Conservation (phyloP, 305 asterid species). For the Fraxinus xanthoxyloides region DNA sequence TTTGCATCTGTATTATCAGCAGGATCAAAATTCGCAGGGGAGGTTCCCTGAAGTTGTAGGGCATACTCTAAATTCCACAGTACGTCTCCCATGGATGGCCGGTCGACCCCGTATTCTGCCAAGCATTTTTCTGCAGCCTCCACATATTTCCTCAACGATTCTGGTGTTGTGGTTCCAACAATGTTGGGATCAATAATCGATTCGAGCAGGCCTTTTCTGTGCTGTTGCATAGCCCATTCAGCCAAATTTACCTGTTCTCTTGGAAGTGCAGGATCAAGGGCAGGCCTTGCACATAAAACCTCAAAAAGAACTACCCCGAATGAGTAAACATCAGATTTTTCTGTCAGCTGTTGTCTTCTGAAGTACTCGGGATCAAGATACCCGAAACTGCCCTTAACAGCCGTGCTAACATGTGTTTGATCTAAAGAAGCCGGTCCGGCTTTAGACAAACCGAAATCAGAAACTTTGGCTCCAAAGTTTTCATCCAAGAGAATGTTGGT, state of each 20-base stretch:
- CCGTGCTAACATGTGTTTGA: conserved; percentile 91
- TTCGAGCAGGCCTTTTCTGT: conserved; percentile 46
- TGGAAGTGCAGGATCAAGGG: conserved; percentile 78
- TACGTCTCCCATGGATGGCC: conserved; percentile 95
- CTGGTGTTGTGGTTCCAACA: conserved; percentile 37
- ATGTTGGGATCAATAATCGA: conserved; percentile 57
- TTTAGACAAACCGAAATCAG: conserved; percentile 89
- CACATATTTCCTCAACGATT: conserved; percentile 61
- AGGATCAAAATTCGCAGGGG: conserved; percentile 19
- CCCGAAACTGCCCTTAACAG: conserved; percentile 93
- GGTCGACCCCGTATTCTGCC: conserved; percentile 79
- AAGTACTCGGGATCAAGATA: conserved; percentile 95
- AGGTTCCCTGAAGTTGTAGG: conserved; percentile 60
- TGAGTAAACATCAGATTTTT: conserved; percentile 83
- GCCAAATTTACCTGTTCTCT: conserved; percentile 85
- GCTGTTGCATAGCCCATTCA: conserved; percentile 81
- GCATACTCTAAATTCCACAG: conserved; percentile 82
- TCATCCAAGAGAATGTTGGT: conserved; percentile 85
- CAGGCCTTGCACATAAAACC: conserved; percentile 85
- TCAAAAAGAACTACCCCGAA: conserved; percentile 87
- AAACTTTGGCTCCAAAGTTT: conserved; percentile 60
- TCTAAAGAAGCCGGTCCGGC: conserved; percentile 69
- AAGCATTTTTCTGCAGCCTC: conserved; percentile 89
- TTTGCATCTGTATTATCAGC: conserved; percentile 10
- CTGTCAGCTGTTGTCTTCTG: conserved; percentile 84